Conservation (phyloP, 257 asterid genomes). For the Henckelia pumila region DNA sequence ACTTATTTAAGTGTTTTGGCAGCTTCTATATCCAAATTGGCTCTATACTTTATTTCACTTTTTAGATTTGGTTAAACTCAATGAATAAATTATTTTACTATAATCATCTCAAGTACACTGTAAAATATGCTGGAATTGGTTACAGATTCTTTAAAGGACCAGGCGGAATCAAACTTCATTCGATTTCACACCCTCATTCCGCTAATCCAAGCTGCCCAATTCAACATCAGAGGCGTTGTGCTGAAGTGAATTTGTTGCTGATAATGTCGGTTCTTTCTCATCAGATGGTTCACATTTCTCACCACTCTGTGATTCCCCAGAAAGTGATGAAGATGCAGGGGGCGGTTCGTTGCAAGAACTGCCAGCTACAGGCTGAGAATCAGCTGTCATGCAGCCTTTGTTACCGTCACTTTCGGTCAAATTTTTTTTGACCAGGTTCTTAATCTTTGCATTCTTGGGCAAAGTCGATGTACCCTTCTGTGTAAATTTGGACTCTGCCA, state of each 20-base stretch:
- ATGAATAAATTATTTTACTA: no score
- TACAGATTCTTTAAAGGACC: no score
- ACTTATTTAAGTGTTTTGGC: no score
- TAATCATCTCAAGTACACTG: no score
- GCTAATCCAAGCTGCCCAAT: not conserved
- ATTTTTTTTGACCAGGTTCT: conserved; percentile 19
- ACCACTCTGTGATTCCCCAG: conserved; percentile 25
- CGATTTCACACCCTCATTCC: no score
- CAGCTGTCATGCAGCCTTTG: conserved; percentile 10
- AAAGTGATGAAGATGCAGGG: conserved; percentile 29
- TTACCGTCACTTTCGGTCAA: conserved; percentile 27
- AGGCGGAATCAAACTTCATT: no score
- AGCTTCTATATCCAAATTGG: no score
- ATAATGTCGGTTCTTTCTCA: conserved; percentile 23
- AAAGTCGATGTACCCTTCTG: conserved; percentile 23
- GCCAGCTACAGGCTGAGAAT: conserved; percentile 24
- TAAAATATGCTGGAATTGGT: no score
- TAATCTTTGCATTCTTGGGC: conserved; percentile 30
- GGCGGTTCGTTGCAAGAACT: conserved; percentile 1
- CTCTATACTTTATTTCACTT: no score
- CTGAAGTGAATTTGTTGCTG: conserved; percentile 24
- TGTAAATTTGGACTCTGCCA: no score
- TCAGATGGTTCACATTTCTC: conserved; percentile 29
- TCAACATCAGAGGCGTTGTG: conserved; percentile 25
- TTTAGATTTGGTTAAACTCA: no score